Evolutionary conservation across 805 yeast species (phyloP).

Genomic region (Pichia cephalocereana): DNA sequence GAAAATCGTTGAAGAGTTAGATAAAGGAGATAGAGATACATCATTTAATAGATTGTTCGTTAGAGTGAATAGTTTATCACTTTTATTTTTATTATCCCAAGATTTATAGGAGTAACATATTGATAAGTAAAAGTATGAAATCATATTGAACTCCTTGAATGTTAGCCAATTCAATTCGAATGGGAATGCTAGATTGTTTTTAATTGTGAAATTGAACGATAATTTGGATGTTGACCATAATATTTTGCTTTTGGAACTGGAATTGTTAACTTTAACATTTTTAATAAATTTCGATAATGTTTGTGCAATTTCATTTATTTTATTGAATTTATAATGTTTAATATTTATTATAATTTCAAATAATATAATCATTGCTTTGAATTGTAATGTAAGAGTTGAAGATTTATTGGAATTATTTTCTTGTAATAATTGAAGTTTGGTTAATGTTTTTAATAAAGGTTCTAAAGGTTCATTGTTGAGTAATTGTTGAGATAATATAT

Average conservation of each 20-base stretch:
- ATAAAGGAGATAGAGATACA: background rate
- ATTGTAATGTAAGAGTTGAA: background rate
- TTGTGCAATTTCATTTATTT: background rate
- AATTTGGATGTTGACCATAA: background rate
- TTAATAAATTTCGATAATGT: background rate
- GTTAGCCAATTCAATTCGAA: slow-evolving; percentile 32
- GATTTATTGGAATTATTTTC: background rate
- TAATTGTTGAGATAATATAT: background rate
- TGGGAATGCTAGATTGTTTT: slow-evolving; percentile 12
- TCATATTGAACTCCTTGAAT: slow-evolving; percentile 33
- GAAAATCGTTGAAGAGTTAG: background rate
- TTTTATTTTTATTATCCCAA: slow-evolving; percentile 26
- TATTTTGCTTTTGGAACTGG: slow-evolving; percentile 6
- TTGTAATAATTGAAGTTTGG: background rate
- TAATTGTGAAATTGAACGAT: background rate
- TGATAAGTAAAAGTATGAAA: slow-evolving; percentile 35
- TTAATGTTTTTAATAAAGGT: background rate
- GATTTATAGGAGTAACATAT: slow-evolving; percentile 29
- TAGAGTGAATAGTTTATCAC: slow-evolving; percentile 26
- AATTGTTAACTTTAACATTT: background rate
- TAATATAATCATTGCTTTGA: slow-evolving; percentile 8
- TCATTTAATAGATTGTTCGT: background rate
- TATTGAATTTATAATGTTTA: background rate
- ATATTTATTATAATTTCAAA: background rate
- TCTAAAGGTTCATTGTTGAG: background rate